Evolutionary conservation across 306 rosid genomes (phyloP), one percentile per base, ranked within the genome.

Genomic region (Cotoneaster glaucophyllus): DNA sequence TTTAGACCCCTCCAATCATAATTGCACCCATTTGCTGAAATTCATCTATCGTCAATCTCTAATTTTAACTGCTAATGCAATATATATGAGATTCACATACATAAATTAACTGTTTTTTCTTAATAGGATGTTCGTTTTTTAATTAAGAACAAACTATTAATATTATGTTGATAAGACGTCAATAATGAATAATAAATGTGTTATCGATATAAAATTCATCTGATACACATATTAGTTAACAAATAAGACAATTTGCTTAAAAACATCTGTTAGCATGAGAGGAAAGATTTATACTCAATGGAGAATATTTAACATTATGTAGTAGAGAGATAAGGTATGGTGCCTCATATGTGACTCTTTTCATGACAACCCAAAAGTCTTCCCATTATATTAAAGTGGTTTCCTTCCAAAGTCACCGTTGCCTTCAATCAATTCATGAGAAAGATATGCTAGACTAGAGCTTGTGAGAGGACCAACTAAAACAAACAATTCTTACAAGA

Each of bases 351-450:
- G 18, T 2, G 43, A 58, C 79, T 76, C 84, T 65, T 75, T 66
- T 69, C 84, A 74, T 77, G 85, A 90, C 96, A 88, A 64, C 90
- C 80, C 67, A 69, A 74, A 83, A 83, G 90, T 85, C 82, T 82
- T 68, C 48, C 64, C 58, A 65, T 50, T 67, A 29, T 17, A 10
- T 64, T 14, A 85, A 80, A 74, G 85, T 84, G 66, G 87, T 65
- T 72, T 80, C 86, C 82, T 74, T 84, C 77, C 65, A 80, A 88
- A 85, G 78, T 76, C 82, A 69, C 75, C 84, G 68, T 57, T 73
- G 74, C 74, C 85, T 82, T 84, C 81, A 85, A 84, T 80, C 67
- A 90, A 82, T 73, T 77, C 79, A 32, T 17, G 62, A 28, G 67
- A 71, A 76, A 22, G 63, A 78, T 73, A 58, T 57, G 71, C 71